Base-by-base conservation (phyloP, 2,329 filamentous ascomycete genomes). In the Teratosphaeria viscida region DNA sequence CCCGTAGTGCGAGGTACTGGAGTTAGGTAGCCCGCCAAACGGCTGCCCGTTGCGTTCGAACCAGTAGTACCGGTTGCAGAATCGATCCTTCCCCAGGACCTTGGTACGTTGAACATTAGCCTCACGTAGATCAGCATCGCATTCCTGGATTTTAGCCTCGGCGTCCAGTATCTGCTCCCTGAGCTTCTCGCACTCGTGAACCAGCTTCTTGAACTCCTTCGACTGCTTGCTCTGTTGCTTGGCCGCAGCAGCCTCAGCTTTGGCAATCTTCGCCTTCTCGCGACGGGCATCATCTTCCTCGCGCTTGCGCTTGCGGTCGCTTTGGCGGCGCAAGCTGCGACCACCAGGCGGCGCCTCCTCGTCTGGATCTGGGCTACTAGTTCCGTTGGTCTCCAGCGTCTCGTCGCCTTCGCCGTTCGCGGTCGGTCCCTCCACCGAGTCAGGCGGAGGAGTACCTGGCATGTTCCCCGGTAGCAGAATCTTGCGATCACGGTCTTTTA, bases 61-160 rank as follows among this genome's bases (percentile, higher is more conserved):
- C 92, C 94, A 99, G 79, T 95, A 97, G 75, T 97, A 99, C 58
- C 92, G 85, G 74, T 99, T 97, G 85, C 92, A 96, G 79, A 96
- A 99, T 53, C 94, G 85, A 75, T 99, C 94, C 72, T 94, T 92
- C 61, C 94, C 94, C 29, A 99, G 80, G 19, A 92, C 85, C 63
- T 90, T 86, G 19, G 92, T 96, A 62, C 94, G 87, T 39, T 92
- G 90, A 68, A 92, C 96, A 73, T 96, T 90, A 49, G 92, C 91
- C 75, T 97, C 92, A 57, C 94, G 88, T 54, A 99, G 80, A 71
- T 97, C 92, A 68, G 95, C 92, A 67, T 97, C 92, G 57, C 95
- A 84, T 35, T 87, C 82, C 3, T 85, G 85, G 64, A 99, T 95
- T 68, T 92, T 87, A 5, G 88, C 87, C 72, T 99, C 92, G 69